These are phyloP conservation scores for Coemansia sp. DNA, from an alignment of 192 early-diverging fungal species.

Conservation along the genomic window DNA sequence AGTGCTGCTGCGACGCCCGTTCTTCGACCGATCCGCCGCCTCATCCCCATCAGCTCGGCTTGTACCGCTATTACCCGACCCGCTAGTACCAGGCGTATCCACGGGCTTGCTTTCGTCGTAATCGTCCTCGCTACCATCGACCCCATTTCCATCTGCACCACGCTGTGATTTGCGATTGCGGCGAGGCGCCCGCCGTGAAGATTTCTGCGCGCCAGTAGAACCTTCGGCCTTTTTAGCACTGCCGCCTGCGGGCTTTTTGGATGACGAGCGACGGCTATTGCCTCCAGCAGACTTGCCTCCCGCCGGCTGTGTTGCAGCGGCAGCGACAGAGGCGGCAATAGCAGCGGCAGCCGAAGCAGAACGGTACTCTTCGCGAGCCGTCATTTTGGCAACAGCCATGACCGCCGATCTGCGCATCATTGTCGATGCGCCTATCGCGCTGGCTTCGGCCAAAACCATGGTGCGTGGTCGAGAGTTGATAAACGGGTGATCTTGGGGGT, in stretches of 20 bases:
- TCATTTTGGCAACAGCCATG: conserved; percentile 53
- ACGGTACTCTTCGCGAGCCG: conserved; percentile 45
- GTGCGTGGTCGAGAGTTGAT: conserved; percentile 51
- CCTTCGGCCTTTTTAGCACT: neutral
- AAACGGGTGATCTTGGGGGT: conserved; percentile 76
- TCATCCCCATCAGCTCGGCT: neutral
- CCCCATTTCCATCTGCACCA: neutral
- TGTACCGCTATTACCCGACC: neutral
- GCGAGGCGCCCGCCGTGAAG: conserved; percentile 1
- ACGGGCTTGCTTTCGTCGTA: neutral
- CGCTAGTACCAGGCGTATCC: neutral
- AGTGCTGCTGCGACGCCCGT: neutral
- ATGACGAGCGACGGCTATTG: conserved; percentile 5
- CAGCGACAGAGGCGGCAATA: conserved; percentile 40
- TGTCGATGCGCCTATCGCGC: conserved; percentile 32
- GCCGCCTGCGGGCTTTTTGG: conserved; percentile 1
- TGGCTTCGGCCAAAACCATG: conserved; percentile 43
- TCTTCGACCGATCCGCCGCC: neutral
- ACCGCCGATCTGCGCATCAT: conserved; percentile 54
- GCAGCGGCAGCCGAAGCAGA: conserved; percentile 31
- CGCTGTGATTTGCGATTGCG: neutral
- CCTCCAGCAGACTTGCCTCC: neutral
- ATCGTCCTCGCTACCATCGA: neutral
- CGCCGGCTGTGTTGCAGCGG: conserved; percentile 4
- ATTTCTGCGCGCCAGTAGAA: neutral